Evolutionary conservation across 2,329 filamentous ascomycete genomes (phyloP).

Genomic region (Monascus ruber): DNA sequence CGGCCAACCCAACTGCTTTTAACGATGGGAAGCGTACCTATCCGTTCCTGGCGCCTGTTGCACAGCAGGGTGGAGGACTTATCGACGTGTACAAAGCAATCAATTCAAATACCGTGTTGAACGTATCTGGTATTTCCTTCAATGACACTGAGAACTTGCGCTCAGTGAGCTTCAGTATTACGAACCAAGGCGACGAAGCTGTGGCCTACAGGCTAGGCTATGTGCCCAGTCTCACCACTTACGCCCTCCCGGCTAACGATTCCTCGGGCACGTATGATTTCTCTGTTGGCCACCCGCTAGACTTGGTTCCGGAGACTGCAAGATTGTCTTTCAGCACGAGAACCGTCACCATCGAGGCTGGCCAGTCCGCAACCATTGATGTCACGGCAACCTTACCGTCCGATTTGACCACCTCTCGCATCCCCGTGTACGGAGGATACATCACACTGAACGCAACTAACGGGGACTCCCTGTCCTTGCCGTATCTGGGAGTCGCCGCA

Average conservation of each 20-base stretch:
- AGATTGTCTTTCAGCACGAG: slow-evolving; percentile 5
- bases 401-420: slow-evolving; percentile 11
- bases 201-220: slow-evolving; percentile 45
- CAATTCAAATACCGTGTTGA: slow-evolving; percentile 42
- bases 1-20: slow-evolving; percentile 14
- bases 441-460: slow-evolving; percentile 14
- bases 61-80: slow-evolving; percentile 51
- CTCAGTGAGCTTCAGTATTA: slow-evolving; percentile 43
- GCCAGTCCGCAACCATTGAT: slow-evolving; percentile 9
- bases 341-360: slow-evolving; percentile 9
- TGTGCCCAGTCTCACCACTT: slow-evolving; percentile 41
- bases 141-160: slow-evolving; percentile 52
- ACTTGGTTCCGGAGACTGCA: slow-evolving; percentile 3
- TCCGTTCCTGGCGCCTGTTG: slow-evolving; percentile 35
- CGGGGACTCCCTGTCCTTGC: slow-evolving; percentile 15
- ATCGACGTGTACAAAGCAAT: slow-evolving; percentile 51
- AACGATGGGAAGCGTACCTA: slow-evolving; percentile 16
- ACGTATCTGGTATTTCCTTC: slow-evolving; percentile 48
- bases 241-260: slow-evolving; percentile 31
- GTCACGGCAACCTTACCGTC: slow-evolving; percentile 9
- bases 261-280: slow-evolving; percentile 1
- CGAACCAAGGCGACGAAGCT: slow-evolving; percentile 40
- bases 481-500: slow-evolving; percentile 20
- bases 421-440: slow-evolving; percentile 23
- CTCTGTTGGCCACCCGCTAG: slow-evolving; percentile 1